phyloP scores from a whole-genome alignment of 2,329 filamentous ascomycete genomes.

The Neofusicoccum ribis region DNA sequence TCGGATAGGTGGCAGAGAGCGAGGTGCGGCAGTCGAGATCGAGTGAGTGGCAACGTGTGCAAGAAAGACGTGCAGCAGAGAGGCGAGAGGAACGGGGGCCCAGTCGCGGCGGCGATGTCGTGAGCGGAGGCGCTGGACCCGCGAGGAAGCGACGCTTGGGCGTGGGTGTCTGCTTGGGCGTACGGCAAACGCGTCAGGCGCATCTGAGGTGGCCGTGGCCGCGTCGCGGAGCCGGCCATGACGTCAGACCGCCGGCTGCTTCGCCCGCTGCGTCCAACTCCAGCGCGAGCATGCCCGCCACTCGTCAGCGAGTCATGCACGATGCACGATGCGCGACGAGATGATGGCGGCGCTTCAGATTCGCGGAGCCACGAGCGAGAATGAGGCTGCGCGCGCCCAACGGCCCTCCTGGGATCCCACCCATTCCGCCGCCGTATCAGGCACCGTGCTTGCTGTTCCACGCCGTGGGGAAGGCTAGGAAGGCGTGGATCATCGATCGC shows the following conservation, averaged over 20 bases:
- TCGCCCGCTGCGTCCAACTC: not conserved
- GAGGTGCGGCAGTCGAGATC: not conserved
- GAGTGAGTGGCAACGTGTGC: not conserved
- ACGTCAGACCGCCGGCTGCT: not conserved
- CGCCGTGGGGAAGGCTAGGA: not conserved
- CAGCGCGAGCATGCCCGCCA: not conserved
- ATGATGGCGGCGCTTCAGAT: not conserved
- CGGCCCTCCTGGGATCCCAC: not conserved
- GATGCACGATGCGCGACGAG: slow-evolving; percentile 1
- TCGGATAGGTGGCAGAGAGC: not conserved
- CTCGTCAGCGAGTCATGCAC: not conserved
- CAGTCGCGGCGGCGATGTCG: not conserved
- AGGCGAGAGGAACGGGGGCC: not conserved
- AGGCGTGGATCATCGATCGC: slow-evolving; percentile 11
- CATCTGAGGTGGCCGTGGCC: not conserved
- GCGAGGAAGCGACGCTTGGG: not conserved
- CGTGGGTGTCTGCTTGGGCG: not conserved
- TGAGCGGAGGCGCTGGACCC: not conserved
- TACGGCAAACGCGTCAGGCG: slow-evolving; percentile 9
- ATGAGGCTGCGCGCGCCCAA: not conserved
- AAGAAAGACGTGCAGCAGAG: not conserved
- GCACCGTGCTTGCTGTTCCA: not conserved
- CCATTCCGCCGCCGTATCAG: not conserved
- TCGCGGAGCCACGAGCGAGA: not conserved
- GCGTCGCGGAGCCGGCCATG: not conserved